Evolutionary conservation across 345 rosid genomes (phyloP), one percentile per base, ranked within the genome.

Genomic region (Salix purpurea): DNA sequence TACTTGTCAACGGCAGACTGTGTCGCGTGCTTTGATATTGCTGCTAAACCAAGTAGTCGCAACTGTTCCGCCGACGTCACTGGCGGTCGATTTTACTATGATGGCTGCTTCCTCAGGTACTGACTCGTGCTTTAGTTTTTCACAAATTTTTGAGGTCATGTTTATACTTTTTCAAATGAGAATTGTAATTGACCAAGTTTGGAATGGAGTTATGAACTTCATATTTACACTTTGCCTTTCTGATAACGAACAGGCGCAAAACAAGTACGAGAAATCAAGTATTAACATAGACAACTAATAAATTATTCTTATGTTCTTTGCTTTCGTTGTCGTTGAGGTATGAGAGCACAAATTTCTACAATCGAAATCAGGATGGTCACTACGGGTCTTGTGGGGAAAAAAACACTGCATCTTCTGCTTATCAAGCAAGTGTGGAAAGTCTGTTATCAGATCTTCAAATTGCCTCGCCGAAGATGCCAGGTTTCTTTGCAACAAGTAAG

Each of bases 91-190:
- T 85, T 83, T 24, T 15, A 82, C 69, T 81, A 81, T 24, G 83
- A 83, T 36, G 88, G 84, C 39, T 86, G 88, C 74, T 86, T 58
- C 62, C 77, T 86, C 21, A 81, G 88, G 88, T 86, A 71, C 3
- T 58, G 15, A 11, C 24, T 36, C 16, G 32, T 24, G 65, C 65
- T 61, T 23, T 61, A 21, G 7, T 26, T 61, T n/a, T n/a, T 23
- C 65, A 7, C 65, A 40, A 40, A 40, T 40, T 40, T 40, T 40
- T 40, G 3, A 40, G 13, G 44, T 40, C 44, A 12, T 40, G 4
- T 40, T 40, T 40, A 10, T 40, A 40, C 44, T 2, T 40, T 10
- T 40, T 11, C 44, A 40, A 40, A 13, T 40, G 44, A 40, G 44
- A 40, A 40, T 10, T 40, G 44, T 40, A 40, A 10, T 40, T 40